Evolutionary conservation across 441 rosid species (phyloP).

Genomic region (Croton laevigatus): DNA sequence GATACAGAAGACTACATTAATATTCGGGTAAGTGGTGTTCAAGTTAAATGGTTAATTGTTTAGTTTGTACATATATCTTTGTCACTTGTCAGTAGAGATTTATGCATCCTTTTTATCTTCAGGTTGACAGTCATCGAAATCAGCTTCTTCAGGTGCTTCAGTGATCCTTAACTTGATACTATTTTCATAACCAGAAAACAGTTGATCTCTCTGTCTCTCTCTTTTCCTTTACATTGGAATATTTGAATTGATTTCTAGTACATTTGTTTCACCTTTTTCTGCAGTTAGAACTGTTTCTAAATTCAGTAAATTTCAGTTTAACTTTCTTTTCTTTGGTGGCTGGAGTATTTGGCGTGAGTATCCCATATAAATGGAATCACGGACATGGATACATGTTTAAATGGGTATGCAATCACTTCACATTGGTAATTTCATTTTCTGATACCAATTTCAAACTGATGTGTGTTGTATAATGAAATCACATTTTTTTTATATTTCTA

Average conservation of each 20-base stretch:
- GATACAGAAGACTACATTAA: conserved; percentile 98
- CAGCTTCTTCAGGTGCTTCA: conserved; percentile 88
- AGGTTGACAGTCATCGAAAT: conserved; percentile 98
- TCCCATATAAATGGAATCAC: conserved; percentile 78
- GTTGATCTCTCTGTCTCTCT: background rate
- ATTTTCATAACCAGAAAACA: background rate
- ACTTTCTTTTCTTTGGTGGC: conserved; percentile 71
- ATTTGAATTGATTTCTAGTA: background rate
- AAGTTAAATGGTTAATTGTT: conserved; percentile 10
- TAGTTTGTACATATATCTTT: background rate
- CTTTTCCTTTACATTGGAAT: too few species aligned
- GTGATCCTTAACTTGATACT: background rate
- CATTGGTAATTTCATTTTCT: background rate
- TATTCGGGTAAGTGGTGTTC: conserved; percentile 64
- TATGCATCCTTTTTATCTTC: conserved; percentile 29
- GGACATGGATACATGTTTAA: conserved; percentile 69
- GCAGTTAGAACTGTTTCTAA: conserved; percentile 87
- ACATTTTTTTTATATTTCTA: conserved; percentile 20
- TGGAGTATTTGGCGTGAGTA: conserved; percentile 88
- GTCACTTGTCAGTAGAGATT: conserved; percentile 5
- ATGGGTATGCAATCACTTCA: conserved; percentile 49
- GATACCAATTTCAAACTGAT: conserved; percentile 5
- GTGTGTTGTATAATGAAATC: background rate
- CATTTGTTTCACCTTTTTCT: conserved; percentile 17
- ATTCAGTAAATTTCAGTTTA: conserved; percentile 70